Conservation (phyloP, 768 basidiomycete genomes). For the Mycena rosella region DNA sequence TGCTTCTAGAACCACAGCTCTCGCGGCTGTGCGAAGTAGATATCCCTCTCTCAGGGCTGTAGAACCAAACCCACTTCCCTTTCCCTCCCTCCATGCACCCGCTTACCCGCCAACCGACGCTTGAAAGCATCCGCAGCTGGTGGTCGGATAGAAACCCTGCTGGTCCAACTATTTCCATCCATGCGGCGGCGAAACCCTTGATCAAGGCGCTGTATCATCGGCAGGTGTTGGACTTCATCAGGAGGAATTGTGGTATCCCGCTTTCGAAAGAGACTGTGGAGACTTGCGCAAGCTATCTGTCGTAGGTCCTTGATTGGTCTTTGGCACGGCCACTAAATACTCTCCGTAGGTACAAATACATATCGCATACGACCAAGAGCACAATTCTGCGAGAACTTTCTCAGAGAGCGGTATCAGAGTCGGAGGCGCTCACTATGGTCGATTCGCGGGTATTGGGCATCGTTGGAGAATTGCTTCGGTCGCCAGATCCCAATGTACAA, state of each 20-base stretch:
- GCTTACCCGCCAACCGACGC: background rate
- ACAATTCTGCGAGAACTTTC: background rate
- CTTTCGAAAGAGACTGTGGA: background rate
- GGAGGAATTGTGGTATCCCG: background rate
- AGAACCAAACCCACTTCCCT: too few relatives aligned
- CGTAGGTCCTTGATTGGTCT: background rate
- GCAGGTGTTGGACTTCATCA: background rate
- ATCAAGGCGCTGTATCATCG: background rate
- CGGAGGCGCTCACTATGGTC: background rate
- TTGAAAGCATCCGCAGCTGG: background rate
- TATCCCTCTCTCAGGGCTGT: too few relatives aligned
- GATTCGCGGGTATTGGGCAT: background rate
- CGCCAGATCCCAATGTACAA: background rate
- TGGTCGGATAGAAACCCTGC: background rate
- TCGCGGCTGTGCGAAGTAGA: too few relatives aligned
- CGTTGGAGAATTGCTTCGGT: background rate
- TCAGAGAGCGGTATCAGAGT: background rate
- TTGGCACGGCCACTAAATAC: too few relatives aligned
- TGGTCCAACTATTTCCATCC: background rate
- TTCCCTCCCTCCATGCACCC: background rate
- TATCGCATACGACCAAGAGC: background rate
- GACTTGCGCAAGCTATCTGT: background rate
- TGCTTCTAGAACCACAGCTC: too few relatives aligned
- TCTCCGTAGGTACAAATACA: background rate
- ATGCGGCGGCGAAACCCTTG: background rate